Conservation (phyloP, 768 basidiomycete species). For the Mycena latifolia region DNA sequence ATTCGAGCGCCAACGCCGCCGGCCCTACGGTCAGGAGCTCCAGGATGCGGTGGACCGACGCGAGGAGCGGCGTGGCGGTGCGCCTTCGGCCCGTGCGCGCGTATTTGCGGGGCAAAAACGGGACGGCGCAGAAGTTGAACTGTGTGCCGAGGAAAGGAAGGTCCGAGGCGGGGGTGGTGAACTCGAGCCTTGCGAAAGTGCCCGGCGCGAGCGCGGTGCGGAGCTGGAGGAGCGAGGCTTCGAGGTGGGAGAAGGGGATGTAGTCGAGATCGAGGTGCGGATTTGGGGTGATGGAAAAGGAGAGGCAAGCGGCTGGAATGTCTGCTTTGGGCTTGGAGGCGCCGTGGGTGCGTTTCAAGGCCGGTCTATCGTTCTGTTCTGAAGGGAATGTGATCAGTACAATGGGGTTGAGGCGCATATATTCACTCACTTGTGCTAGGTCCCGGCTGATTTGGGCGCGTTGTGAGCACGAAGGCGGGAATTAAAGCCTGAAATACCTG, state of each 20-base stretch:
- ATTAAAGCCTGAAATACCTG: neutral
- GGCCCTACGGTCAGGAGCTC: constrained; percentile 47
- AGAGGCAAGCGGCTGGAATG: neutral
- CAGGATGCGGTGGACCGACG: constrained; percentile 52
- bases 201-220: constrained; percentile 35
- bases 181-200: constrained; percentile 44
- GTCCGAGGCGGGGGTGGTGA: constrained; percentile 53
- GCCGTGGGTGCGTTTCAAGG: constrained; percentile 6
- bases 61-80: constrained; percentile 54
- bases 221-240: constrained; percentile 38
- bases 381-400: neutral
- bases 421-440: constrained; percentile 20
- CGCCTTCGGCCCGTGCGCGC: constrained; percentile 31
- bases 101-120: constrained; percentile 53
- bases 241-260: constrained; percentile 33
- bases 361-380: constrained; percentile 1
- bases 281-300: constrained; percentile 22
- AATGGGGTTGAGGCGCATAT: constrained; percentile 17
- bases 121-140: constrained; percentile 57
- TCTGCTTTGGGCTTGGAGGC: constrained; percentile 10
- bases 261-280: constrained; percentile 31
- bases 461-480: neutral
- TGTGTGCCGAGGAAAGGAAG: constrained; percentile 48
- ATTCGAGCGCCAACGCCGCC: constrained; percentile 45
- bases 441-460: neutral